Evolutionary conservation across 2,329 filamentous ascomycete species (phyloP).

Genomic region (Botryotinia convoluta): DNA sequence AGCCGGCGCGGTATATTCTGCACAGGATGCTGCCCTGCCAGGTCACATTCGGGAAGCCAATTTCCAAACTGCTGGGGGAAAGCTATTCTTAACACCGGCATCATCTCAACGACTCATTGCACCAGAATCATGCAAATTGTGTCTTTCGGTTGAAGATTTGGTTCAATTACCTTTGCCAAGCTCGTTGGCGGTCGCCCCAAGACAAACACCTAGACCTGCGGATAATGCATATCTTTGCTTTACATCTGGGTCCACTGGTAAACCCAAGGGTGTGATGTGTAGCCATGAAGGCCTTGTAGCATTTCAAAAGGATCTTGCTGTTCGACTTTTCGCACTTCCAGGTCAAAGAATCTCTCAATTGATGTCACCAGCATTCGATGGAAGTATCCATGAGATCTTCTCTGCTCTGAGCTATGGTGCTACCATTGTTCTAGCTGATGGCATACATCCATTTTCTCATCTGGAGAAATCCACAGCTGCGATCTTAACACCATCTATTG

Average conservation of each 20-base stretch:
- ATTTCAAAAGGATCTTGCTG: slow-evolving; percentile 38
- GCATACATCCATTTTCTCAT: slow-evolving; percentile 15
- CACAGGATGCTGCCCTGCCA: slow-evolving; percentile 35
- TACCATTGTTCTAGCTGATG: background rate
- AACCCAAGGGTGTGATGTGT: slow-evolving; percentile 44
- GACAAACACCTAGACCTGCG: background rate
- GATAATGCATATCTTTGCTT: slow-evolving; percentile 43
- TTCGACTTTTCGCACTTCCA: slow-evolving; percentile 39
- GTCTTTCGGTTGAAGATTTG: slow-evolving; percentile 19
- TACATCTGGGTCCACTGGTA: slow-evolving; percentile 46
- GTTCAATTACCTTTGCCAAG: slow-evolving; percentile 10
- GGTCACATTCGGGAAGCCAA: slow-evolving; percentile 28
- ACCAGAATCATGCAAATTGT: slow-evolving; percentile 16
- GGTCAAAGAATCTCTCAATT: slow-evolving; percentile 42
- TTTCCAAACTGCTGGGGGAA: slow-evolving; percentile 30
- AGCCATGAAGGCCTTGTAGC: slow-evolving; percentile 40
- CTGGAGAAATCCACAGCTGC: slow-evolving; percentile 13
- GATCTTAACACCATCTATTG: slow-evolving; percentile 20
- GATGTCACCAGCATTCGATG: slow-evolving; percentile 46
- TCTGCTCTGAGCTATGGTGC: slow-evolving; percentile 18
- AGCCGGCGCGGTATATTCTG: slow-evolving; percentile 38
- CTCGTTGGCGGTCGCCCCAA: background rate
- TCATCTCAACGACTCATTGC: slow-evolving; percentile 15
- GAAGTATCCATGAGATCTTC: slow-evolving; percentile 41
- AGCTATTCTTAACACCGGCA: slow-evolving; percentile 33